A percentile compares a stretch with the other conserved stretches of the same genome.
Evolutionary conservation across 2,329 filamentous ascomycete species (phyloP).

Genomic region (Colletotrichum higginsianum): DNA sequence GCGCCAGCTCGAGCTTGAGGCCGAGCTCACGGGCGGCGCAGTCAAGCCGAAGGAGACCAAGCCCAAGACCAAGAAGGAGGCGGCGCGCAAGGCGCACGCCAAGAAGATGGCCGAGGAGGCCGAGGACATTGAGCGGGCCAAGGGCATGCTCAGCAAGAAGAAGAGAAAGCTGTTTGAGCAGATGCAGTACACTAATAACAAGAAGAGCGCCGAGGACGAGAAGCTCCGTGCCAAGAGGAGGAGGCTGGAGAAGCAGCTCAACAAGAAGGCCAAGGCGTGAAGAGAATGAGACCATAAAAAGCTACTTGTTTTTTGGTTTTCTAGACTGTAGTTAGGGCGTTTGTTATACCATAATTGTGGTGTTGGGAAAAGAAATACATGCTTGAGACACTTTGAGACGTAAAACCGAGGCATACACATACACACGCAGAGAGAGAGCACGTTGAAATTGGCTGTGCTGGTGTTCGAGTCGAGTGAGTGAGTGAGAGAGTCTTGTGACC

Average conservation of each 20-base stretch:
- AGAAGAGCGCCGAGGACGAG: slow-evolving; percentile 91
- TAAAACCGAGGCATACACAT: not conserved
- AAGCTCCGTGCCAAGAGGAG: slow-evolving; percentile 90
- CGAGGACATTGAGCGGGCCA: slow-evolving; percentile 91
- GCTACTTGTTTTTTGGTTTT: slow-evolving; percentile 17
- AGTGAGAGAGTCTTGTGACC: not conserved
- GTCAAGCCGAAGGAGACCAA: slow-evolving; percentile 66
- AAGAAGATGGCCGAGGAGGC: slow-evolving; percentile 82
- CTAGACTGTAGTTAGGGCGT: slow-evolving; percentile 40
- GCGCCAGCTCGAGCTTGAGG: slow-evolving; percentile 92
- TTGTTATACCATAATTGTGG: slow-evolving; percentile 43
- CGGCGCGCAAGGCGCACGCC: slow-evolving; percentile 77
- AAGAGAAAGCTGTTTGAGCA: slow-evolving; percentile 98
- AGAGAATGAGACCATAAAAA: slow-evolving; percentile 5
- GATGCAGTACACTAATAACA: slow-evolving; percentile 96
- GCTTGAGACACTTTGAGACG: slow-evolving; percentile 7
- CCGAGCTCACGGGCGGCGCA: slow-evolving; percentile 83
- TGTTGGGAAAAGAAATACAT: slow-evolving; percentile 40
- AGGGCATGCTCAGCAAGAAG: slow-evolving; percentile 98
- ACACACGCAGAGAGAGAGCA: no score
- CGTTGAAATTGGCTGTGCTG: not conserved
- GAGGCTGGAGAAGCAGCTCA: slow-evolving; percentile 81
- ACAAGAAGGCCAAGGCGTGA: slow-evolving; percentile 51
- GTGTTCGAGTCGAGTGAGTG: not conserved
- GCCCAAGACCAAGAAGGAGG: slow-evolving; percentile 76